Percentiles rank a stretch among this genome's conserved stretches.
Conservation (phyloP, 805 yeast species). For the Saccharomycopsis sp. region DNA sequence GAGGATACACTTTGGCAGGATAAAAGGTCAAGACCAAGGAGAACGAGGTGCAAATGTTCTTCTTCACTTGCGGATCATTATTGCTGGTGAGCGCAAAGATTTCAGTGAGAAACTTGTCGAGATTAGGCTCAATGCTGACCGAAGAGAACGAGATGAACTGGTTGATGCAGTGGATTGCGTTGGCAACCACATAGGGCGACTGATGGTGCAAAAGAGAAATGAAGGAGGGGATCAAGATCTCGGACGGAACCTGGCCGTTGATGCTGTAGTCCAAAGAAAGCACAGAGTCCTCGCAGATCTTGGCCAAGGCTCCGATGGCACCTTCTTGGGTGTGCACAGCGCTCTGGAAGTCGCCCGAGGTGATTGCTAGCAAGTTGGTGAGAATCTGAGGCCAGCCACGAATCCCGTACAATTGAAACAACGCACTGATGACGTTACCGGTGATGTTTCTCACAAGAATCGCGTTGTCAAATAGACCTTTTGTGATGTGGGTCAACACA, state of each 20-base stretch:
- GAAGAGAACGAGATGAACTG: constrained; percentile 65
- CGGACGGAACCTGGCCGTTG: constrained; percentile 61
- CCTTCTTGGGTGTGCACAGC: constrained; percentile 51
- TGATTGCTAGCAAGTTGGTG: constrained; percentile 59
- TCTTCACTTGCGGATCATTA: constrained; percentile 56
- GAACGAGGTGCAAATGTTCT: constrained; percentile 73
- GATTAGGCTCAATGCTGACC: constrained; percentile 53
- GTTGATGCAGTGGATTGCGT: constrained; percentile 64
- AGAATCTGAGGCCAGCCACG: constrained; percentile 67
- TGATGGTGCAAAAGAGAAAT: constrained; percentile 40
- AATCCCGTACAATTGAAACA: constrained; percentile 62
- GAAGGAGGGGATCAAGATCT: constrained; percentile 59
- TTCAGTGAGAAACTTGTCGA: constrained; percentile 59
- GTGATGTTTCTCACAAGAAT: constrained; percentile 77
- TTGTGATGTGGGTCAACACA: constrained; percentile 32
- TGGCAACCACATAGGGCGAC: constrained; percentile 47
- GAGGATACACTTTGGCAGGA: constrained; percentile 75
- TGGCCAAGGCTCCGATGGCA: constrained; percentile 72
- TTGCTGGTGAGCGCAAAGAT: constrained; percentile 61
- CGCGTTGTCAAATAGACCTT: constrained; percentile 46
- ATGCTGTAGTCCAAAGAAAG: constrained; percentile 56
- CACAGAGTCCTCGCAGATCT: constrained; percentile 86
- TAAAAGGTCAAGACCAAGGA: constrained; percentile 62
- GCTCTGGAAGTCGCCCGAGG: constrained; percentile 40
- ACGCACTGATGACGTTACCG: constrained; percentile 81